Percentiles rank a stretch among this genome's conserved stretches.
These are phyloP conservation scores for Striga asiatica DNA, from an alignment of 257 asterid genomes.

Conservation along the genomic window DNA sequence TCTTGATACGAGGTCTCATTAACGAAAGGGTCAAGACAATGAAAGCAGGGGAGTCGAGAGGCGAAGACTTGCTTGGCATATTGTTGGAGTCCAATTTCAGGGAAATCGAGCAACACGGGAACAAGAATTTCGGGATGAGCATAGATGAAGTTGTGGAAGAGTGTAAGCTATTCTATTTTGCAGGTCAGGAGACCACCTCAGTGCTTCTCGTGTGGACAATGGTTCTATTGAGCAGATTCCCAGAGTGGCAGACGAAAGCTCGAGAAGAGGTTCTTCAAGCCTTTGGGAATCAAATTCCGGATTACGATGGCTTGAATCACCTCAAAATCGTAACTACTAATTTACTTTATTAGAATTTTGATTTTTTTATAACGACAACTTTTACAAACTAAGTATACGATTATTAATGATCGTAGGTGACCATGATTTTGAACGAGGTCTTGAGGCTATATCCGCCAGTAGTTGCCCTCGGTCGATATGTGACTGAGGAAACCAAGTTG, in stretches of 20 bases:
- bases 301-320: conserved; percentile 21
- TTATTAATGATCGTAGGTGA: conserved; percentile 12
- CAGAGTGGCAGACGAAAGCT: conserved; percentile 37
- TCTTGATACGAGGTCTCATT: conserved; percentile 14
- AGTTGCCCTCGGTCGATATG: conserved; percentile 1
- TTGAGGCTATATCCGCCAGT: conserved; percentile 29
- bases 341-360: background rate
- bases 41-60: conserved; percentile 16
- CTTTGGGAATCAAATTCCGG: conserved; percentile 18
- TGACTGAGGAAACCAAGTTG: conserved; percentile 19
- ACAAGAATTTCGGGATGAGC: conserved; percentile 23
- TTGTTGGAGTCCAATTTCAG: conserved; percentile 21
- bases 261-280: conserved; percentile 28
- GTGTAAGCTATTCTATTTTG: conserved; percentile 42
- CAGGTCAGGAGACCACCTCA: conserved; percentile 38
- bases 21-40: conserved; percentile 17
- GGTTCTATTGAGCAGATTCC: conserved; percentile 20
- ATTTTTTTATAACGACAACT: too few species aligned
- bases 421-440: conserved; percentile 32
- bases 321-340: conserved; percentile 30
- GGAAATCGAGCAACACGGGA: conserved; percentile 18
- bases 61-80: conserved; percentile 21
- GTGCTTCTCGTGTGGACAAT: conserved; percentile 31
- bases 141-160: conserved; percentile 28
- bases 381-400: background rate